A percentile compares a stretch with the other conserved stretches of the same genome.
These are phyloP conservation scores for Mycena olivaceomarginata DNA, from an alignment of 768 basidiomycete species.

Conservation along the genomic window DNA sequence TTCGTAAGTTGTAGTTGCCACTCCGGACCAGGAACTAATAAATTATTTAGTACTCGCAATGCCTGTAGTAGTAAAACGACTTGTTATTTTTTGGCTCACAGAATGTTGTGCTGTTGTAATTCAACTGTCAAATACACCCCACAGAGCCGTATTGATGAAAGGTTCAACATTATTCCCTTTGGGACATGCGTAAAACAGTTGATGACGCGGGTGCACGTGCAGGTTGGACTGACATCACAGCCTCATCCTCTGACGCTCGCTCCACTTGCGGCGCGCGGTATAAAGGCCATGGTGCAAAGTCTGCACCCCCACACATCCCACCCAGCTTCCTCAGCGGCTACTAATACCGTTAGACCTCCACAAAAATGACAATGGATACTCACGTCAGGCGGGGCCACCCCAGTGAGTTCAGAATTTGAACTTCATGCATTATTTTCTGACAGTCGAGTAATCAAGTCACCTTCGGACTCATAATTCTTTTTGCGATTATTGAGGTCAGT, in stretches of 20 bases:
- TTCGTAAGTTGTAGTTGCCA: conserved; percentile 17
- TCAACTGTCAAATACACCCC: neutral
- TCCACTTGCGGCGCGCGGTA: too few relatives aligned
- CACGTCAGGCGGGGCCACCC: conserved; percentile 74
- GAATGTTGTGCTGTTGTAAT: neutral
- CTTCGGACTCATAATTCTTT: conserved; percentile 73
- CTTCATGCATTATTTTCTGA: conserved; percentile 3
- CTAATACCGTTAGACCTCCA: neutral
- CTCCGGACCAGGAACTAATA: neutral
- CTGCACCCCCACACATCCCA: neutral
- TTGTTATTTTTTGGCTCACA: too few relatives aligned
- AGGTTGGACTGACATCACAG: neutral
- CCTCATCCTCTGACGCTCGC: neutral
- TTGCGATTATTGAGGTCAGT: conserved; percentile 80
- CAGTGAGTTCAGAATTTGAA: conserved; percentile 58
- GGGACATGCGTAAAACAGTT: too few relatives aligned
- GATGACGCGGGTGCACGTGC: conserved; percentile 16
- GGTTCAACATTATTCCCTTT: too few relatives aligned
- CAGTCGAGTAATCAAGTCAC: conserved; percentile 58
- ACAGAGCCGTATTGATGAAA: neutral
- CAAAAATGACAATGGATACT: conserved; percentile 59
- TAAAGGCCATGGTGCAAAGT: neutral
- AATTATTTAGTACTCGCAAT: neutral
- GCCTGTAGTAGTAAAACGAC: neutral
- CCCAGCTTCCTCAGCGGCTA: neutral